phyloP scores from a whole-genome alignment of 2,329 filamentous ascomycete species.

The Cyclaneusma minus region DNA sequence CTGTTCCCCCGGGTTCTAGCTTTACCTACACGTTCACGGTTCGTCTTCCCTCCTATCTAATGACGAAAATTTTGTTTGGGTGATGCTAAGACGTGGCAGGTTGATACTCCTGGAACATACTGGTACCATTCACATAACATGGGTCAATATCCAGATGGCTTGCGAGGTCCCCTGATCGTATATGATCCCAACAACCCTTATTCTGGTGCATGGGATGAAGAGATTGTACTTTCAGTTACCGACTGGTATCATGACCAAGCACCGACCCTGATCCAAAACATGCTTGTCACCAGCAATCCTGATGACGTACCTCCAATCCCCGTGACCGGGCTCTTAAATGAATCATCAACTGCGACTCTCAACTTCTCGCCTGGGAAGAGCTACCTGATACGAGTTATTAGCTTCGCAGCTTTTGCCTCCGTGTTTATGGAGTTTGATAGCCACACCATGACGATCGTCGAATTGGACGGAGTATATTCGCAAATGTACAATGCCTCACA shows the following conservation, averaged over 20 bases:
- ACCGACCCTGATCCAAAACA: slow-evolving; percentile 6
- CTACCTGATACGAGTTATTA: slow-evolving; percentile 10
- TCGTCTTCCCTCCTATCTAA: slow-evolving; percentile 21
- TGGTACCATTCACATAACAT: slow-evolving; percentile 50
- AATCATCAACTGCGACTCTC: slow-evolving; percentile 8
- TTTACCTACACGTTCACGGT: slow-evolving; percentile 22
- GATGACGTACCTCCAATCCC: slow-evolving; percentile 6
- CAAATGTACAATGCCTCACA: slow-evolving; percentile 23
- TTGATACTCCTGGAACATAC: slow-evolving; percentile 28
- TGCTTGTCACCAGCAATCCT: slow-evolving; percentile 5
- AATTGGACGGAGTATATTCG: slow-evolving; percentile 30
- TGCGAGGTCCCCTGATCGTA: slow-evolving; percentile 44
- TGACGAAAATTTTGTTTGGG: not conserved
- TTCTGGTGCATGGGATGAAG: slow-evolving; percentile 35
- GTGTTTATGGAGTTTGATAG: slow-evolving; percentile 6
- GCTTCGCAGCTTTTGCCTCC: slow-evolving; percentile 8
- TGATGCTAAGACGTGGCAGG: no score
- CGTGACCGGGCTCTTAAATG: slow-evolving; percentile 6
- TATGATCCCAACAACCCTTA: slow-evolving; percentile 41
- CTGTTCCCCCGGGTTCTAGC: slow-evolving; percentile 9
- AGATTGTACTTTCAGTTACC: slow-evolving; percentile 39
- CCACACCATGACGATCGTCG: slow-evolving; percentile 26
- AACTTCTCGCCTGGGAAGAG: slow-evolving; percentile 7
- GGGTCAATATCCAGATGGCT: slow-evolving; percentile 52
- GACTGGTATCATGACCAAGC: slow-evolving; percentile 38